These are phyloP conservation scores for Mortierella sp. DNA, from an alignment of 371 early-diverging fungal species.

Conservation along the genomic window DNA sequence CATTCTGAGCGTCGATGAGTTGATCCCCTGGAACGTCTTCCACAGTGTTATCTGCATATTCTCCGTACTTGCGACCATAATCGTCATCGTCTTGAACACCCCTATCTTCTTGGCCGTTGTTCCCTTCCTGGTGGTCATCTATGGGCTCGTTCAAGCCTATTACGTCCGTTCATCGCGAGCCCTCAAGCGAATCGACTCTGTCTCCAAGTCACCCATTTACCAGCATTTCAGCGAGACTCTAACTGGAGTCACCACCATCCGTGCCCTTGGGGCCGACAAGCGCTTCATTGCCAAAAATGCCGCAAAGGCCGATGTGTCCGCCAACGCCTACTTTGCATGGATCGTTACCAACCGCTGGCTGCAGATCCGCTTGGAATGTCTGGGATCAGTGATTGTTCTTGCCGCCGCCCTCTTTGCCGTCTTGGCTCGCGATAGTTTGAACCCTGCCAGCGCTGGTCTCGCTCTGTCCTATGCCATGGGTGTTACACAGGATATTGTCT, in stretches of 20 bases:
- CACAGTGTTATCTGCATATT: slow-evolving; percentile 29
- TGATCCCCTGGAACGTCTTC: slow-evolving; percentile 51
- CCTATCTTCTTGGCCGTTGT: slow-evolving; percentile 56
- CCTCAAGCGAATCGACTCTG: slow-evolving; percentile 67
- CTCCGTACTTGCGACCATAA: slow-evolving; percentile 33
- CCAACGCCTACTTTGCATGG: slow-evolving; percentile 54
- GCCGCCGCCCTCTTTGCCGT: slow-evolving; percentile 63
- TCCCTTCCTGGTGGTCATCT: slow-evolving; percentile 31
- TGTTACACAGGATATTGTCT: slow-evolving; percentile 67
- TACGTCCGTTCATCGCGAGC: slow-evolving; percentile 64
- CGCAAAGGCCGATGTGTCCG: slow-evolving; percentile 31
- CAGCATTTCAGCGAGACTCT: slow-evolving; percentile 63
- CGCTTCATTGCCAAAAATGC: slow-evolving; percentile 49
- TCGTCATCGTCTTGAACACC: slow-evolving; percentile 38
- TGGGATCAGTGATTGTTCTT: slow-evolving; percentile 48
- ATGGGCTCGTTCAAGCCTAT: slow-evolving; percentile 36
- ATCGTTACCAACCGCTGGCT: slow-evolving; percentile 53
- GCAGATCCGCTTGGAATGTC: slow-evolving; percentile 57
- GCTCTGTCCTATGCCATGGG: slow-evolving; percentile 72
- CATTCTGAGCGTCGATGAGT: slow-evolving; percentile 59
- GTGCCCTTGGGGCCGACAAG: slow-evolving; percentile 39
- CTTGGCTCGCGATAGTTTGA: slow-evolving; percentile 33
- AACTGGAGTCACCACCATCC: slow-evolving; percentile 63
- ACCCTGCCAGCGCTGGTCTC: slow-evolving; percentile 68
- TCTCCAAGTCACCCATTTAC: slow-evolving; percentile 65